Evolutionary conservation across 257 asterid genomes (phyloP).

Genomic region (Coffea canephora): DNA sequence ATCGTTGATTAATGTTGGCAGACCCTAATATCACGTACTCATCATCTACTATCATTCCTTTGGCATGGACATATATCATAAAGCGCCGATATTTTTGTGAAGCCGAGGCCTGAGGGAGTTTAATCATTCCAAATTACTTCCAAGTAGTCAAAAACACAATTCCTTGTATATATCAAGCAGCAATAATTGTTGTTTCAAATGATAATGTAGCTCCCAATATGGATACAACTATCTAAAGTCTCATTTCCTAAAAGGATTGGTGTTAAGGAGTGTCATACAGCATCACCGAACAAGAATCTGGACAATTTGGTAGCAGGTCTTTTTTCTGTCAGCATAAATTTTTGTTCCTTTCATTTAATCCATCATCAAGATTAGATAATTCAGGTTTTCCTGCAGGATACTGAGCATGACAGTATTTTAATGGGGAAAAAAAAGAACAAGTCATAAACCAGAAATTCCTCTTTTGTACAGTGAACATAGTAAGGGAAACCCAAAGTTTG

Average conservation of each 20-base stretch:
- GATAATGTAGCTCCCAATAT: background rate
- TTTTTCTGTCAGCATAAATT: background rate
- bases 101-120: conserved; percentile 32
- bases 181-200: background rate
- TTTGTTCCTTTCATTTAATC: background rate
- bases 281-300: background rate
- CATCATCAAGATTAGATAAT: background rate
- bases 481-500: background rate
- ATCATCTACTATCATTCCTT: conserved; percentile 85
- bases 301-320: background rate
- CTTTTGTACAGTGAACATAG: background rate
- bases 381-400: background rate
- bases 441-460: background rate
- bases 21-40: conserved; percentile 77
- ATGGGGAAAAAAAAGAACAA: background rate
- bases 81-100: conserved; percentile 56
- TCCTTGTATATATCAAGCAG: background rate
- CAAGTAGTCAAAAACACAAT: background rate
- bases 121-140: conserved; percentile 1
- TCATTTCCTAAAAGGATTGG: background rate
- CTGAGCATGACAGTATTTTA: background rate
- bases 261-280: background rate
- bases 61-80: conserved; percentile 83
- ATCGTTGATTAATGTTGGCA: conserved; percentile 79
- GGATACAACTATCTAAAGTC: background rate